Evolutionary conservation across 2,329 filamentous ascomycete species (phyloP).

Genomic region (Talaromyces verruculosus): DNA sequence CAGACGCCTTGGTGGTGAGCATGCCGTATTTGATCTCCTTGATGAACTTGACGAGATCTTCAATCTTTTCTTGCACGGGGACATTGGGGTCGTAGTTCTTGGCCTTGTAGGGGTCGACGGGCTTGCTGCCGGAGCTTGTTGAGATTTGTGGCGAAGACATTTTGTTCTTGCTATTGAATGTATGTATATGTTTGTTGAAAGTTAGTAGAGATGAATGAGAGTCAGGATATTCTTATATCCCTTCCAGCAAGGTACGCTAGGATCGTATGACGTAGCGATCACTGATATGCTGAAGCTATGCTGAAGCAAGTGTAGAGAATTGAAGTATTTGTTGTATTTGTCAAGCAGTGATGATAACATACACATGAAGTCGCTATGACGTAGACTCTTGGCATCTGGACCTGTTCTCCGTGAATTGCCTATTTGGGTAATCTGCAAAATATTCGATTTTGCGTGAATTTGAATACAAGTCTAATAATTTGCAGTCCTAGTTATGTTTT

Average conservation of each 20-base stretch:
- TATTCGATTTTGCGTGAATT: neutral
- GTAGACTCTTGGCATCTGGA: neutral
- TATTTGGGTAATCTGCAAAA: neutral
- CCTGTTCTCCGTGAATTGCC: neutral
- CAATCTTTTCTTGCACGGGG: slow-evolving; percentile 71
- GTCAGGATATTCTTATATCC: neutral
- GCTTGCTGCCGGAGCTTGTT: slow-evolving; percentile 60
- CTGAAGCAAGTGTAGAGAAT: neutral
- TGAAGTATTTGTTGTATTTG: neutral
- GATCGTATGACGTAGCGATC: neutral
- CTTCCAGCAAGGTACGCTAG: neutral
- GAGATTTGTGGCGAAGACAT: slow-evolving; percentile 47
- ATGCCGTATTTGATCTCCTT: slow-evolving; percentile 77
- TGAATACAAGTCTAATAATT: neutral
- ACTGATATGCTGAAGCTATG: neutral
- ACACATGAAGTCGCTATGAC: slow-evolving; percentile 2
- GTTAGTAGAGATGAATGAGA: neutral
- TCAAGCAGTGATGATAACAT: neutral
- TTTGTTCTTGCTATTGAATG: neutral
- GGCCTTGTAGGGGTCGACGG: slow-evolving; percentile 76
- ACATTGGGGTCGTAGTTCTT: slow-evolving; percentile 68
- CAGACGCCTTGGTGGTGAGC: slow-evolving; percentile 74
- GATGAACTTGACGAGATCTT: slow-evolving; percentile 71
- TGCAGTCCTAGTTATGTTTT: neutral
- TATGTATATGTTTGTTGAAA: neutral